phyloP scores from a whole-genome alignment of 2,329 filamentous ascomycete genomes.

The Nannizziopsis arthrosporioides region DNA sequence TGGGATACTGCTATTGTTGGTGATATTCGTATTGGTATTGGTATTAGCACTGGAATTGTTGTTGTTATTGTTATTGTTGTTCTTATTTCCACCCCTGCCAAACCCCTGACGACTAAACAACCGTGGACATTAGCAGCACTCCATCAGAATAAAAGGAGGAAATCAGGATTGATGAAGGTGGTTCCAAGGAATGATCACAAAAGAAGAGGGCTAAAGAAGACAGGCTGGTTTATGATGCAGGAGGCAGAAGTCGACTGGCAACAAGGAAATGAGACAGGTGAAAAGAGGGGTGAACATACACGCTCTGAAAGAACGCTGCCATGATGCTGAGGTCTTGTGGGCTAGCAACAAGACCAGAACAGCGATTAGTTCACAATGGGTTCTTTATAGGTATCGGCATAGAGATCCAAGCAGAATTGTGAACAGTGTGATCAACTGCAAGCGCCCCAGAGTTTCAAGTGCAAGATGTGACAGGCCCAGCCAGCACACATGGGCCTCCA shows the following conservation, averaged over 20 bases:
- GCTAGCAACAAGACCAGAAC: not conserved
- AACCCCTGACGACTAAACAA: constrained; percentile 37
- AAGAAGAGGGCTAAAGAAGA: too few species aligned
- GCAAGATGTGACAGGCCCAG: not conserved
- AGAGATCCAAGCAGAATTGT: too few species aligned
- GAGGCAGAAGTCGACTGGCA: not conserved
- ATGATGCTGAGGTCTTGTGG: constrained; percentile 21
- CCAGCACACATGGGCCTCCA: not conserved
- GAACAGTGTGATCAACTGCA: too few species aligned
- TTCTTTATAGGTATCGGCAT: too few species aligned
- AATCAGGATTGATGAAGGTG: not conserved
- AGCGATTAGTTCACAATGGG: too few species aligned
- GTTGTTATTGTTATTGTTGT: constrained; percentile 27
- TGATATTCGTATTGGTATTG: constrained; percentile 28
- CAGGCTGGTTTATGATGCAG: not conserved
- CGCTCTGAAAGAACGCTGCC: constrained; percentile 41
- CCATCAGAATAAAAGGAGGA: not conserved
- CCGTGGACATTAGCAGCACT: not conserved
- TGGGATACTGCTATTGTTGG: constrained; percentile 24
- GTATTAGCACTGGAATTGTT: not conserved
- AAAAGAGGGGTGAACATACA: constrained; percentile 30
- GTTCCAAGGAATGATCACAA: not conserved
- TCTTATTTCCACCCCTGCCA: constrained; percentile 37
- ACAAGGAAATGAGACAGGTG: constrained; percentile 17
- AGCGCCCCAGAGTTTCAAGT: not conserved